A percentile compares a stretch with the other conserved stretches of the same genome.
phyloP scores from a whole-genome alignment of 441 rosid species.

The Croton setiger region DNA sequence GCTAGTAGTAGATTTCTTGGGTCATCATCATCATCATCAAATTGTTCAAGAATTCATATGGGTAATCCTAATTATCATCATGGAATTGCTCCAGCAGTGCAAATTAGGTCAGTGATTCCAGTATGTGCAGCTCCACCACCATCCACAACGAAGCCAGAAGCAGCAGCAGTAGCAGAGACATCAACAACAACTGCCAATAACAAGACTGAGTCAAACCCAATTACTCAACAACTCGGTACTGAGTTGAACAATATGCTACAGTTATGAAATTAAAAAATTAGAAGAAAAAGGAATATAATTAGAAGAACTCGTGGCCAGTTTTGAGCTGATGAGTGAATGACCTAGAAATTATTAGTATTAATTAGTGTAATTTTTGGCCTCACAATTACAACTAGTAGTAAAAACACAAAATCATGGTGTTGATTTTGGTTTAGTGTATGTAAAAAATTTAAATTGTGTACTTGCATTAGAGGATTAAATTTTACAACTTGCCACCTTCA shows the following conservation, averaged over 20 bases:
- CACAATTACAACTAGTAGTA: not conserved
- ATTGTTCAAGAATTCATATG: conserved; percentile 15
- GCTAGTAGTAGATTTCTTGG: conserved; percentile 23
- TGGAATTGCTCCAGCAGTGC: conserved; percentile 67
- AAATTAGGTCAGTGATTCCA: conserved; percentile 72
- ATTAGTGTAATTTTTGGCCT: conserved; percentile 13
- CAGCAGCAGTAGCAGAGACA: conserved; percentile 21
- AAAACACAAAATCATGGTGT: conserved; percentile 6
- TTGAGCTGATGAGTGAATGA: conserved; percentile 13
- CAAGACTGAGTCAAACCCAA: conserved; percentile 16
- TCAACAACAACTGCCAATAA: conserved; percentile 21
- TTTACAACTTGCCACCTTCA: not conserved
- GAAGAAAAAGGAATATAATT: not conserved
- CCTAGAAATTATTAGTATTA: not conserved
- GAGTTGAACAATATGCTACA: conserved; percentile 38
- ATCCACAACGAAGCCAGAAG: conserved; percentile 15
- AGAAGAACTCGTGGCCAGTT: conserved; percentile 3
- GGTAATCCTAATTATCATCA: conserved; percentile 26
- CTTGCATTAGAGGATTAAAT: not conserved
- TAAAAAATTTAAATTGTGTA: conserved; percentile 17
- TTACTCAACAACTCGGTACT: conserved; percentile 22
- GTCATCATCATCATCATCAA: conserved; percentile 23
- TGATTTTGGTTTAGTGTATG: conserved; percentile 15
- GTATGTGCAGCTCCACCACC: conserved; percentile 64
- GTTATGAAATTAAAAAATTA: conserved; percentile 17